Base-by-base conservation (phyloP, 306 rosid genomes). In the Vigna mungo region DNA sequence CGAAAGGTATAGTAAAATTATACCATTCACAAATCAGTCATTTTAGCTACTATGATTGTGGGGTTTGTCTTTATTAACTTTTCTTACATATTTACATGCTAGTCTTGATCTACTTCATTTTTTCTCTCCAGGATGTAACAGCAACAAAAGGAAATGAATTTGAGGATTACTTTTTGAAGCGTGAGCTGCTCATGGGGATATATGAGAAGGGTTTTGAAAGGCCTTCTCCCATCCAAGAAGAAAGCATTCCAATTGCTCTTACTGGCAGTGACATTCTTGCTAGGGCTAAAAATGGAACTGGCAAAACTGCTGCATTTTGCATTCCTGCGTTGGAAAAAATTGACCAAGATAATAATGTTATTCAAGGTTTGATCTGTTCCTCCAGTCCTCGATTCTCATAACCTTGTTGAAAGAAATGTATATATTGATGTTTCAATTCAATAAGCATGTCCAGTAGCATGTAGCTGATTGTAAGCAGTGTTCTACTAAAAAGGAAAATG, bases 91-190 rank as follows among this genome's bases (percentile, higher is more conserved):
- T 41, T 72, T 75, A 44, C 51, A 17, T 62, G 58, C 75, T 83
- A 48, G 23, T 49, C 34, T 51, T 78, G 72, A 75, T 68, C 67
- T 82, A 54, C 18, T 7, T 64, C 74, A 27, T 2, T 48, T 60
- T 83, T 78, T 37, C 53, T 69, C 58, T 32, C 17, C 86, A 96
- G 99, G 99, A 96, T 86, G 99, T 96, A 72, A 96, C 99, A 5
- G 99, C 99, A 72, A 96, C 99, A n/a, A 96, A 92, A 80, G 99
- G 99, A 84, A 96, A 96, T 80, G 99, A 96, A 78, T 96, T 96
- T 77, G 99, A 91, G 87, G 99, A 96, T 84, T 96, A 96, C 81
- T 96, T 96, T 89, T 72, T 96, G 87, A 96, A 96, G 81, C 99
- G 99, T 12, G 99, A 96, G 83, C 88, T 96, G 82, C 97, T 92